phyloP scores from a whole-genome alignment of 345 rosid genomes.

The Eucalyptus cloeziana region DNA sequence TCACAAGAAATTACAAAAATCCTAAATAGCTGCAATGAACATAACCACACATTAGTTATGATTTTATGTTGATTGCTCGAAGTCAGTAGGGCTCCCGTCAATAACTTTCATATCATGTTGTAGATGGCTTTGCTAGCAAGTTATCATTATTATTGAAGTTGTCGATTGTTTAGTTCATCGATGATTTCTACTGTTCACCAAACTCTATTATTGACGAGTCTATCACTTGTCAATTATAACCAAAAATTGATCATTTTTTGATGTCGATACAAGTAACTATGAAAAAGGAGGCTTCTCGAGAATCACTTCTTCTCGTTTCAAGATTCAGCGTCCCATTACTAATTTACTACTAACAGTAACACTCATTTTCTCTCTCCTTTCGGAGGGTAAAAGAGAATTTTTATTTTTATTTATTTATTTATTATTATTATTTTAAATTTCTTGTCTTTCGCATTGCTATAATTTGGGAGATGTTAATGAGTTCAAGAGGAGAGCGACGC shows the following conservation, averaged over 20 bases:
- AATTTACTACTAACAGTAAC: too few relatives aligned
- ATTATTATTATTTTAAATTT: too few relatives aligned
- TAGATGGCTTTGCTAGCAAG: not conserved
- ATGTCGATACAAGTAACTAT: not conserved
- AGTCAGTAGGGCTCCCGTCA: not conserved
- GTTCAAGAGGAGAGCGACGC: not conserved
- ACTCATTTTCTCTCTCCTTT: too few relatives aligned
- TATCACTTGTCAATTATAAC: not conserved
- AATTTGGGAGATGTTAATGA: not conserved
- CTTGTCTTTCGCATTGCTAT: not conserved
- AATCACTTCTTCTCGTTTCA: too few relatives aligned
- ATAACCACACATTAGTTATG: too few relatives aligned
- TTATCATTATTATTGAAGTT: not conserved
- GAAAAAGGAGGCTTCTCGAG: too few relatives aligned
- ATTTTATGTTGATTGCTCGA: not conserved
- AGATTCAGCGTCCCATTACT: too few relatives aligned
- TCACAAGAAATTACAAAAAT: not conserved
- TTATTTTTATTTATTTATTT: too few relatives aligned
- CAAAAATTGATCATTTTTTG: not conserved
- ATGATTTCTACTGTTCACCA: not conserved
- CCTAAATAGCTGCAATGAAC: not conserved
- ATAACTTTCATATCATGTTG: not conserved
- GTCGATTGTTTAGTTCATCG: not conserved
- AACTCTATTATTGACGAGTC: not conserved
- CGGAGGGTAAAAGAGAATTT: too few relatives aligned